Conservation (phyloP, 1,284 basidiomycete genomes). For the Ganoderma boninense region DNA sequence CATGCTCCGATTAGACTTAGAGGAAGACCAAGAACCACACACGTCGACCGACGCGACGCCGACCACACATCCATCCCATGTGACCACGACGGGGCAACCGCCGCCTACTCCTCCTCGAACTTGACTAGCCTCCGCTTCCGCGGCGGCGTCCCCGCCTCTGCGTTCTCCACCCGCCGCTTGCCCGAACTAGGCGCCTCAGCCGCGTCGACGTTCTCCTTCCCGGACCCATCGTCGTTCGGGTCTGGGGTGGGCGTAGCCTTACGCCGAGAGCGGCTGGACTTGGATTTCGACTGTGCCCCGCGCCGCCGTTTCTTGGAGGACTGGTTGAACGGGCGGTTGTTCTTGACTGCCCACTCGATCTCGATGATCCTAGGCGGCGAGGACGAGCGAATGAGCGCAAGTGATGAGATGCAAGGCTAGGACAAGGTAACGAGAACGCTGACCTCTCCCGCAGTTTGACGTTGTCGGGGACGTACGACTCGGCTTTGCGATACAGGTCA, state of each 20-base stretch:
- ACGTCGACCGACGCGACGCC: not conserved
- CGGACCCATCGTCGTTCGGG: slow-evolving; percentile 17
- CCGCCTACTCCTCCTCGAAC: slow-evolving; percentile 19
- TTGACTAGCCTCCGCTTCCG: slow-evolving; percentile 29
- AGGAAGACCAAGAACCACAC: not conserved
- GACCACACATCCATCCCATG: not conserved
- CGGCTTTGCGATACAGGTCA: slow-evolving; percentile 78
- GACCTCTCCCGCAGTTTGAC: slow-evolving; percentile 84
- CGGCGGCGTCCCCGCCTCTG: slow-evolving; percentile 27
- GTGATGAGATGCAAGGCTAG: not conserved
- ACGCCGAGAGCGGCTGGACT: slow-evolving; percentile 19
- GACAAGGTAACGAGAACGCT: slow-evolving; percentile 68
- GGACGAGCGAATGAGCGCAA: not conserved
- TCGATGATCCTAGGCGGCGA: slow-evolving; percentile 67
- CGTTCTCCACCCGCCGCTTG: slow-evolving; percentile 25
- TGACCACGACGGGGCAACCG: not conserved
- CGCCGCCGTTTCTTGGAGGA: slow-evolving; percentile 64
- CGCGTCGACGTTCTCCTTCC: slow-evolving; percentile 26
- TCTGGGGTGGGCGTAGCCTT: slow-evolving; percentile 13
- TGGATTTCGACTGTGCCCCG: slow-evolving; percentile 38
- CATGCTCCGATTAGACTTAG: slow-evolving; percentile 1
- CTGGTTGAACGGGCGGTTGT: slow-evolving; percentile 64
- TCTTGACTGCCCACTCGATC: slow-evolving; percentile 75
- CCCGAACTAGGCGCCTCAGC: slow-evolving; percentile 9
- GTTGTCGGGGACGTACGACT: slow-evolving; percentile 80